Conservation (phyloP, 2,329 filamentous ascomycete genomes). For the Amauroascus niger region DNA sequence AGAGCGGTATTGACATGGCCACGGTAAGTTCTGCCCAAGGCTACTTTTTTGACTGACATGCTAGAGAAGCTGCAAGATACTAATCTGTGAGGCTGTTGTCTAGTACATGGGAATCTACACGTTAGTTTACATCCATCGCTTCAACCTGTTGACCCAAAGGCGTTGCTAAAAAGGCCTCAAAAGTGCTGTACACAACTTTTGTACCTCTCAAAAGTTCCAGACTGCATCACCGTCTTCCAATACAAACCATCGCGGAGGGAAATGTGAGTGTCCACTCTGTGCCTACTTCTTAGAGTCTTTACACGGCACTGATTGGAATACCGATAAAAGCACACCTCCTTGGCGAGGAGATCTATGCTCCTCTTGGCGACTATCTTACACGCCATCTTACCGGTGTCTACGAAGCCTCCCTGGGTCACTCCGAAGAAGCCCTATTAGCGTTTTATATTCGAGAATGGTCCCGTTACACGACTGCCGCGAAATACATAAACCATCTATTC, state of each 20-base stretch:
- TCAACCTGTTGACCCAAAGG: slow-evolving; percentile 3
- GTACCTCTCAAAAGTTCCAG: slow-evolving; percentile 82
- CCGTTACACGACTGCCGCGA: slow-evolving; percentile 87
- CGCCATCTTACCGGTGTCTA: slow-evolving; percentile 64
- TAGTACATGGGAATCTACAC: slow-evolving; percentile 96
- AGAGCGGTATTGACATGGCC: slow-evolving; percentile 86
- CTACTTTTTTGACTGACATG: no score
- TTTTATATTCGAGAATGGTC: slow-evolving; percentile 98
- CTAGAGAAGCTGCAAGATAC: no score
- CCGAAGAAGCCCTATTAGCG: slow-evolving; percentile 77
- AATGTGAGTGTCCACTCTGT: slow-evolving; percentile 37
- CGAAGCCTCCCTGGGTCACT: slow-evolving; percentile 63
- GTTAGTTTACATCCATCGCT: slow-evolving; percentile 41
- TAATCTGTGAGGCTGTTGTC: slow-evolving; percentile 13
- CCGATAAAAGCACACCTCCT: slow-evolving; percentile 65
- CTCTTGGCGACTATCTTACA: slow-evolving; percentile 76
- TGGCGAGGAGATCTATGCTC: slow-evolving; percentile 90
- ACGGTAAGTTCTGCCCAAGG: slow-evolving; percentile 52
- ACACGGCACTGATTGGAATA: slow-evolving; percentile 11
- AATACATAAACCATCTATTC: slow-evolving; percentile 96
- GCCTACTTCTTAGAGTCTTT: slow-evolving; percentile 17
- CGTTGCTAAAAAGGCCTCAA: slow-evolving; percentile 9
- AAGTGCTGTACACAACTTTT: slow-evolving; percentile 95
- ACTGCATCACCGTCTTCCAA: slow-evolving; percentile 40
- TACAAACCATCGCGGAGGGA: slow-evolving; percentile 50